Evolutionary conservation across 768 basidiomycete genomes (phyloP).

Genomic region (Termitomyces eurrhizus): DNA sequence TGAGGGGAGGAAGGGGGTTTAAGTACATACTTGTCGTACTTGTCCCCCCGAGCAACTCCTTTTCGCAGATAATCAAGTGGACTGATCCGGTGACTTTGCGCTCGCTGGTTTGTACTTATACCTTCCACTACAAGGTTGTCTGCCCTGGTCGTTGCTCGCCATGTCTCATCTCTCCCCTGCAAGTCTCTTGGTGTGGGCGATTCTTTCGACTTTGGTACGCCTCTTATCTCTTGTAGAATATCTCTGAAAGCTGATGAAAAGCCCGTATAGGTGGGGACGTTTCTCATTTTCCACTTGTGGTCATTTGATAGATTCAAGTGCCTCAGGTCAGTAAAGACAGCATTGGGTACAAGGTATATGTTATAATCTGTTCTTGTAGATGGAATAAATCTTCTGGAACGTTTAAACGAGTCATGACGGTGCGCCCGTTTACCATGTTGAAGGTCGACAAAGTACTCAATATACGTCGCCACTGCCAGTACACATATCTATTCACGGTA

Average conservation of each 20-base stretch:
- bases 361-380: slow-evolving; percentile 28
- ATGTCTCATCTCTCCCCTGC: slow-evolving; percentile 63
- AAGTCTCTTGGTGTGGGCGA: slow-evolving; percentile 59
- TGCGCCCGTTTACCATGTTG: slow-evolving; percentile 27
- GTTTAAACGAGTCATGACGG: slow-evolving; percentile 70
- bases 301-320: slow-evolving; percentile 78
- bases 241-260: background rate
- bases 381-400: slow-evolving; percentile 71
- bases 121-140: slow-evolving; percentile 3
- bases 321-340: slow-evolving; percentile 42
- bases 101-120: slow-evolving; percentile 21
- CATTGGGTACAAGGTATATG: background rate
- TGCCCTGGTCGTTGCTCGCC: slow-evolving; percentile 7
- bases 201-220: slow-evolving; percentile 50
- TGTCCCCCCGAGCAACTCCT: background rate
- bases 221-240: background rate
- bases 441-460: background rate
- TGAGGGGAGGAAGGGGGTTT: background rate
- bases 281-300: slow-evolving; percentile 74
- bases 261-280: slow-evolving; percentile 46
- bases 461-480: slow-evolving; percentile 34
- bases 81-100: slow-evolving; percentile 7
- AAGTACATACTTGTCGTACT: background rate
- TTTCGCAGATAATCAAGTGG: background rate
- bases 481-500: slow-evolving; percentile 63